Conservation (phyloP, 257 asterid genomes). For the Eustoma russellianum region DNA sequence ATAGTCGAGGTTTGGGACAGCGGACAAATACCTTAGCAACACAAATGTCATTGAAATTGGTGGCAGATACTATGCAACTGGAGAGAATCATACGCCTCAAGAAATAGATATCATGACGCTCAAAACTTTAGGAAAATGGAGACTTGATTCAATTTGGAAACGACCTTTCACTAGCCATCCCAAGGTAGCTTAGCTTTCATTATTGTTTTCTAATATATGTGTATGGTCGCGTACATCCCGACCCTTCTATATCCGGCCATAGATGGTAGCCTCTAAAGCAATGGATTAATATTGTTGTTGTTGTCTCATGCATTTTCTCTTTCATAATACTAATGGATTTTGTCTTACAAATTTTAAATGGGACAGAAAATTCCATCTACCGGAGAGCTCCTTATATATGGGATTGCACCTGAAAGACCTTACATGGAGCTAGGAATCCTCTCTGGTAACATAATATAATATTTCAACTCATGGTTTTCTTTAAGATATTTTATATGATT, state of each 20-base stretch:
- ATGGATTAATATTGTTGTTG: background rate
- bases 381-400: slow-evolving; percentile 50
- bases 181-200: slow-evolving; percentile 24
- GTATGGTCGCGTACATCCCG: background rate
- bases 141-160: slow-evolving; percentile 36
- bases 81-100: slow-evolving; percentile 52
- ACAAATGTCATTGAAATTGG: slow-evolving; percentile 50
- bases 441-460: slow-evolving; percentile 29
- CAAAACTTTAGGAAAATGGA: slow-evolving; percentile 39
- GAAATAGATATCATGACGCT: slow-evolving; percentile 38
- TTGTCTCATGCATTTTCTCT: too few species aligned
- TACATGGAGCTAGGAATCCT: slow-evolving; percentile 48
- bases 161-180: slow-evolving; percentile 68
- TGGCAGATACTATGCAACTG: slow-evolving; percentile 34
- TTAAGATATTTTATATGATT: background rate
- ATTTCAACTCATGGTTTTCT: background rate
- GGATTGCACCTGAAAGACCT: slow-evolving; percentile 48
- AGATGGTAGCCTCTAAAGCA: background rate
- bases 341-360: background rate
- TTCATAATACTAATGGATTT: background rate
- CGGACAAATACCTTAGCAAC: slow-evolving; percentile 40
- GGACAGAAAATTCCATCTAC: slow-evolving; percentile 42
- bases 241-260: background rate
- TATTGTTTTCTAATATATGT: background rate
- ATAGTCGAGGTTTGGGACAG: slow-evolving; percentile 50